Conservation (phyloP, 495 filamentous ascomycete species). For the Xylaria acuta region DNA sequence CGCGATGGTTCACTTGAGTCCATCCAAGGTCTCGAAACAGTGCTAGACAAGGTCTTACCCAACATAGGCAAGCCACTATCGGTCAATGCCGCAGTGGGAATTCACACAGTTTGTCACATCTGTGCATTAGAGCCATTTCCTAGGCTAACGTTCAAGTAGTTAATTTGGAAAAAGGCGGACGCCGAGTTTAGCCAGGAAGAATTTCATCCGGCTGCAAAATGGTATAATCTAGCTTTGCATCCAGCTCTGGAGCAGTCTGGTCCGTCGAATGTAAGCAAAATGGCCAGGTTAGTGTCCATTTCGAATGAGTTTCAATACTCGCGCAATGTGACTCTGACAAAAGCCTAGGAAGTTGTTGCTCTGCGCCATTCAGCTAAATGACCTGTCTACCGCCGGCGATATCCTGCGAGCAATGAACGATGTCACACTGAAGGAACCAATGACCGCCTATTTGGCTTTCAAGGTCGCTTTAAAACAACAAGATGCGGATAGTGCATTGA, state of each 20-base stretch:
- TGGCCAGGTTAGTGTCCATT: conserved; percentile 63
- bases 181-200: conserved; percentile 57
- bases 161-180: conserved; percentile 80
- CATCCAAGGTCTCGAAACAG: conserved; percentile 31
- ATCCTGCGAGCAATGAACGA: conserved; percentile 67
- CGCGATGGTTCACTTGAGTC: conserved; percentile 32
- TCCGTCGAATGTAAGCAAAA: conserved; percentile 66
- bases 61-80: conserved; percentile 47
- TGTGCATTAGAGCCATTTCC: neutral
- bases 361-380: conserved; percentile 65
- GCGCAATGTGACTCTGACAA: conserved; percentile 3
- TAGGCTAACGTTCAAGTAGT: conserved; percentile 49
- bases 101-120: conserved; percentile 64
- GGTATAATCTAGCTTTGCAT: conserved; percentile 76
- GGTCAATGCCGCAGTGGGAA: conserved; percentile 68
- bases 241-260: conserved; percentile 68
- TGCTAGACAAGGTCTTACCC: conserved; percentile 34
- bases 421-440: conserved; percentile 59
- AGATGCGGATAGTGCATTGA: conserved; percentile 61
- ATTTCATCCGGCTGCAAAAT: conserved; percentile 64
- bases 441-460: conserved; percentile 75
- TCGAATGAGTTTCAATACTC: conserved; percentile 1
- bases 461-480: conserved; percentile 69
- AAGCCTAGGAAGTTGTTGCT: conserved; percentile 68
- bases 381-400: conserved; percentile 57